phyloP scores from a whole-genome alignment of 345 rosid genomes.

The Mercurialis annua region DNA sequence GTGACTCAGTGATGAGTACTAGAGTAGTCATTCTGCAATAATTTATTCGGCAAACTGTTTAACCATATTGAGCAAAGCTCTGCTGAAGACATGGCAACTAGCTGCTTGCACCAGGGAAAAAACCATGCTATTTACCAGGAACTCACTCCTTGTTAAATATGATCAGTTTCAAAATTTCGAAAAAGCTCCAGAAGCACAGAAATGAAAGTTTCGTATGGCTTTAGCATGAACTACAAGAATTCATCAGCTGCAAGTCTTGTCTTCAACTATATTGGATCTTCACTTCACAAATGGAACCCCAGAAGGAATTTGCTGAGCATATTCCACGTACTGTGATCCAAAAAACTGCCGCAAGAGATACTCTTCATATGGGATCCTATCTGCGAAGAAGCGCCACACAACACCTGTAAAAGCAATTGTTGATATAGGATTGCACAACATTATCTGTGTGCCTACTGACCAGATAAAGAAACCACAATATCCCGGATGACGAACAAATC shows the following conservation, averaged over 20 bases:
- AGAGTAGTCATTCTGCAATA: too few relatives aligned
- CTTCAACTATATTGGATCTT: neutral
- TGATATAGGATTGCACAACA: slow-evolving; percentile 70
- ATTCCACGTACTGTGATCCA: slow-evolving; percentile 49
- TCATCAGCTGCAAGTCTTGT: neutral
- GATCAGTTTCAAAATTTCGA: slow-evolving; percentile 6
- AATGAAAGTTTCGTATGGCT: neutral
- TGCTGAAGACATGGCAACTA: too few relatives aligned
- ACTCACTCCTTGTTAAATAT: neutral
- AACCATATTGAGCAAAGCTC: too few relatives aligned
- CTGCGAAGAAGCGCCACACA: slow-evolving; percentile 62
- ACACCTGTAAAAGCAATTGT: slow-evolving; percentile 49
- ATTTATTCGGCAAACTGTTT: too few relatives aligned
- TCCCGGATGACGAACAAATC: slow-evolving; percentile 61
- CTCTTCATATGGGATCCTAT: slow-evolving; percentile 62
- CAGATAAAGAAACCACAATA: slow-evolving; percentile 66
- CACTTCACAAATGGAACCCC: slow-evolving; percentile 69
- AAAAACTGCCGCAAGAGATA: slow-evolving; percentile 63
- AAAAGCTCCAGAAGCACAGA: neutral
- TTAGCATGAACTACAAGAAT: neutral
- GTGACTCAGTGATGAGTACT: too few relatives aligned
- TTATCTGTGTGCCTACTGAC: slow-evolving; percentile 73
- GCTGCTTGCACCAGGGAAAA: too few relatives aligned
- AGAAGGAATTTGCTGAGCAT: slow-evolving; percentile 49
- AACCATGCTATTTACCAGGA: neutral